These are phyloP conservation scores for Xanthoparmelia taractica DNA, from an alignment of 495 filamentous ascomycete genomes.

Conservation along the genomic window DNA sequence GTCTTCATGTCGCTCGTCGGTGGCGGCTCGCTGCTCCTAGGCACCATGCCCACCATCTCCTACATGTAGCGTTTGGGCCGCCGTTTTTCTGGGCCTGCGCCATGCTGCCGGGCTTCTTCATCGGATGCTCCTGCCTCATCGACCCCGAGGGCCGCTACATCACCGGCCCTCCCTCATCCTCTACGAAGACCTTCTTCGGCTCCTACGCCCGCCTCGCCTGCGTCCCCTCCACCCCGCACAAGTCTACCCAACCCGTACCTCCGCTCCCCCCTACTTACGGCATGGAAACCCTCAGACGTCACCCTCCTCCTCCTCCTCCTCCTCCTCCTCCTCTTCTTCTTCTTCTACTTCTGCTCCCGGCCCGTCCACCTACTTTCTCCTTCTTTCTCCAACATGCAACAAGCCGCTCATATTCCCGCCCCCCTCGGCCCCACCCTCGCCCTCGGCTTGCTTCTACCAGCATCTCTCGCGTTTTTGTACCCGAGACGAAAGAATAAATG, in stretches of 20 bases:
- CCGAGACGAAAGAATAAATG: conserved; percentile 57
- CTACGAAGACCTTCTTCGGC: conserved; percentile 57
- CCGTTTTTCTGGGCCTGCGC: conserved; percentile 53
- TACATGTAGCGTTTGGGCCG: conserved; percentile 55
- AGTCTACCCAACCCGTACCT: conserved; percentile 55
- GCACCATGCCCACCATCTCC: conserved; percentile 51
- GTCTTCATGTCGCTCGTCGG: conserved; percentile 59
- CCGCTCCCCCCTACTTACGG: conserved; percentile 51
- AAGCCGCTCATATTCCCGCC: too few relatives aligned
- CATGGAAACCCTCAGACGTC: conserved; percentile 50
- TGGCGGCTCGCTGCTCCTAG: conserved; percentile 49
- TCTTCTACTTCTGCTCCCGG: conserved; percentile 52
- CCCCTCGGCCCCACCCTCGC: too few relatives aligned
- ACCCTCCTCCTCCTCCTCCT: too few relatives aligned
- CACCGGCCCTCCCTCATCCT: conserved; percentile 50
- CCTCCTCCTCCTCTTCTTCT: too few relatives aligned
- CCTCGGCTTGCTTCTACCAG: conserved; percentile 52
- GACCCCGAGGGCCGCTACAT: conserved; percentile 45
- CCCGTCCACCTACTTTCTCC: conserved; percentile 59
- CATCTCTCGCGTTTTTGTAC: conserved; percentile 57
- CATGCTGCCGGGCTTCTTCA: conserved; percentile 56
- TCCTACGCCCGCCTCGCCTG: conserved; percentile 56
- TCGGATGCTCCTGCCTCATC: conserved; percentile 48
- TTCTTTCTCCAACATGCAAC: conserved; percentile 55
- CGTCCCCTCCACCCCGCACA: conserved; percentile 52